phyloP scores from a whole-genome alignment of 805 yeast genomes.

The Maudiozyma turicensis region DNA sequence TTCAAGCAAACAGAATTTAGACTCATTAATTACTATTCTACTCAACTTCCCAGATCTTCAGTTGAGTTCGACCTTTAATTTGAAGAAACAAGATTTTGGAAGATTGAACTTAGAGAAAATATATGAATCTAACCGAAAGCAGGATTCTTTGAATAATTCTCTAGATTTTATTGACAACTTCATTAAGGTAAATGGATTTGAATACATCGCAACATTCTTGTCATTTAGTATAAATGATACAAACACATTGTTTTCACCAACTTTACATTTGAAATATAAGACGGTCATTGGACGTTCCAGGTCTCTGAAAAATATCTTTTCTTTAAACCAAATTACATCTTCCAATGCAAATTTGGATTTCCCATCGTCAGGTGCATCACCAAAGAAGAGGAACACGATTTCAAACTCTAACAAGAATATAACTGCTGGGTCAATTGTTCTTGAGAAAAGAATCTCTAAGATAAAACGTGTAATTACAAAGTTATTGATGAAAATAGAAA shows the following conservation, averaged over 20 bases:
- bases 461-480: slow-evolving; percentile 9
- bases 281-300: slow-evolving; percentile 6
- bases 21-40: slow-evolving; percentile 14
- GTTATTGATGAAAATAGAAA: slow-evolving; percentile 12
- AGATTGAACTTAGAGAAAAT: slow-evolving; percentile 5
- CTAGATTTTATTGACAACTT: slow-evolving; percentile 10
- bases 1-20: slow-evolving; percentile 11
- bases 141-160: neutral
- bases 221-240: neutral
- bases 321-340: slow-evolving; percentile 3
- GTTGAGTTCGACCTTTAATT: slow-evolving; percentile 6
- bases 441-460: slow-evolving; percentile 7
- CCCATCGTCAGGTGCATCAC: neutral
- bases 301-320: slow-evolving; percentile 8
- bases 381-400: neutral
- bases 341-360: neutral
- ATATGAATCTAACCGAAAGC: neutral
- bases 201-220: neutral
- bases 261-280: neutral
- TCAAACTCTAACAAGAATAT: neutral
- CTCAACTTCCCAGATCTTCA: slow-evolving; percentile 16
- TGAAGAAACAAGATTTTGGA: slow-evolving; percentile 19
- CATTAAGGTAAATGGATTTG: slow-evolving; percentile 5
- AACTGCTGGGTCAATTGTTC: neutral
- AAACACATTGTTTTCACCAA: neutral